These are phyloP conservation scores for Silybum marianum DNA, from an alignment of 129 eudicot species.

Conservation along the genomic window DNA sequence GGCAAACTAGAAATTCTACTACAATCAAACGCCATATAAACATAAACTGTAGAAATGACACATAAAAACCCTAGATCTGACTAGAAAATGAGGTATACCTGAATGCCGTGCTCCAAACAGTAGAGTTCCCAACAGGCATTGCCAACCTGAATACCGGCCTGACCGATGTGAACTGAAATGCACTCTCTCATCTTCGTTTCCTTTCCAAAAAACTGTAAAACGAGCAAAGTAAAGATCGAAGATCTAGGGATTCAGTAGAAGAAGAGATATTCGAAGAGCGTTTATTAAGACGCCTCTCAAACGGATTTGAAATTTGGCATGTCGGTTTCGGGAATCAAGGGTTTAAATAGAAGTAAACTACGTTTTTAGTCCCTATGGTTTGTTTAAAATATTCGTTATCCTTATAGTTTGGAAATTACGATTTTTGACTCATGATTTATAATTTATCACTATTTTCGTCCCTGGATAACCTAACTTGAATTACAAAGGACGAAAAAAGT, in stretches of 20 bases:
- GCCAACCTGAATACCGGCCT: constrained; percentile 60
- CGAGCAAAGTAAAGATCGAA: neutral
- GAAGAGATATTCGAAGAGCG: constrained; percentile 41
- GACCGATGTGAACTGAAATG: constrained; percentile 62
- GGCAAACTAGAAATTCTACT: neutral
- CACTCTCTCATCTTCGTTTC: constrained; percentile 59
- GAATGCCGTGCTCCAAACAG: constrained; percentile 62
- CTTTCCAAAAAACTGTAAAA: neutral
- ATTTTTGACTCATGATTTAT: too few species aligned
- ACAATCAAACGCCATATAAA: neutral
- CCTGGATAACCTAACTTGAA: too few species aligned
- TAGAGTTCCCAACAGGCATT: constrained; percentile 65
- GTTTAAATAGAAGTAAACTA: neutral
- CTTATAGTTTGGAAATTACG: too few species aligned
- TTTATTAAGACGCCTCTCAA: constrained; percentile 65
- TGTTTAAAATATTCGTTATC: too few species aligned
- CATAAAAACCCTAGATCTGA: constrained; percentile 24
- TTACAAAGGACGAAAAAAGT: too few species aligned
- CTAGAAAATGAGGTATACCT: constrained; percentile 30
- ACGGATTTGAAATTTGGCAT: constrained; percentile 28
- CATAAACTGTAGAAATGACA: neutral
- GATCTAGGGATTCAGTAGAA: constrained; percentile 17
- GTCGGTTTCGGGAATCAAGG: constrained; percentile 22
- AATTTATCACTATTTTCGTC: too few species aligned
- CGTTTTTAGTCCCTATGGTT: too few species aligned